These are phyloP conservation scores for Chlamydomonas applanata DNA, from an alignment of 139 green algal species.

Conservation along the genomic window DNA sequence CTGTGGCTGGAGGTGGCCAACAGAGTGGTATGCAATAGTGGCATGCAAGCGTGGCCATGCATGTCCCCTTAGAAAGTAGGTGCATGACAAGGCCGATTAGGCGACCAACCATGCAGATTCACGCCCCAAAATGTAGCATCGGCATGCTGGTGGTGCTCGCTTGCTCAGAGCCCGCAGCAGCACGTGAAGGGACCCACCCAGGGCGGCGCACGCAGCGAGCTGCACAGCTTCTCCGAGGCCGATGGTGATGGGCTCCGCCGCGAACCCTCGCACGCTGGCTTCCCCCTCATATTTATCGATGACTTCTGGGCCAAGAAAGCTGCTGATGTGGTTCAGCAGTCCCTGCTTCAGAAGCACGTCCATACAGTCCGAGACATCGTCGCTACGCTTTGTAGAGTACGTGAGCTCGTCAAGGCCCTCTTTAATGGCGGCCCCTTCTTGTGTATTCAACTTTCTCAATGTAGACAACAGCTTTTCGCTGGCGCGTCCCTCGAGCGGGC, in stretches of 20 bases:
- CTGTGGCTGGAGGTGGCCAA: too few species aligned
- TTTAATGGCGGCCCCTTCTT: background rate
- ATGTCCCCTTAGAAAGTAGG: too few species aligned
- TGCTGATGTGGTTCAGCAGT: background rate
- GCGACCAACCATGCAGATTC: too few species aligned
- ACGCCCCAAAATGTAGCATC: too few species aligned
- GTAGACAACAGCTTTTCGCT: background rate
- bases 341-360: background rate
- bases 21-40: too few species aligned
- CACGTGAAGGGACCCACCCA: background rate
- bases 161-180: too few species aligned
- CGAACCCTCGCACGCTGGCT: background rate
- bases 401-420: slow-evolving; percentile 8
- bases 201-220: slow-evolving; percentile 1
- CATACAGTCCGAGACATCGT: background rate
- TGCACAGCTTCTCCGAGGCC: background rate
- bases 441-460: background rate
- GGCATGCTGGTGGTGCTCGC: too few species aligned
- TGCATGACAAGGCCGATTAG: too few species aligned
- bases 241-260: background rate
- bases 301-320: background rate
- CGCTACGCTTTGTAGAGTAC: slow-evolving; percentile 1
- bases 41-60: too few species aligned
- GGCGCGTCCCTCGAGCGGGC: background rate
- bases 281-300: background rate